A percentile compares a stretch with the other conserved stretches of the same genome.
Evolutionary conservation across 1,284 basidiomycete genomes (phyloP).

Genomic region (Salmacisia buchloeana): DNA sequence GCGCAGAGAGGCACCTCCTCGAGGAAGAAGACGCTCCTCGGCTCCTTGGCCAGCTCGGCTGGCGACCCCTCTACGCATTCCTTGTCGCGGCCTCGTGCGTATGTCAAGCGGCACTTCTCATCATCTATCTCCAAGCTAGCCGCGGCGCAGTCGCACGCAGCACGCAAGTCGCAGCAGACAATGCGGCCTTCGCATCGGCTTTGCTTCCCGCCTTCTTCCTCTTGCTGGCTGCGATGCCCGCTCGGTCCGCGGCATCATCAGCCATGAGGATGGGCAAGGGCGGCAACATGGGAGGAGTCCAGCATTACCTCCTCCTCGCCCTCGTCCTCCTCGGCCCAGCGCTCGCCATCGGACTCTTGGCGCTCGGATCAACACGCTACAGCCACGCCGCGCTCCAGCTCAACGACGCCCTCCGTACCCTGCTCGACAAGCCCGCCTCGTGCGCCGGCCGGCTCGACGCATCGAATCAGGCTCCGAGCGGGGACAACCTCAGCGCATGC

Average conservation of each 20-base stretch:
- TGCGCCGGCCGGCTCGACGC: neutral
- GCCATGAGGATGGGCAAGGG: too few relatives aligned
- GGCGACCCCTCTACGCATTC: neutral
- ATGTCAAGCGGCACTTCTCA: neutral
- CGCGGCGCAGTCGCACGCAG: neutral
- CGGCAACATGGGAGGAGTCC: too few relatives aligned
- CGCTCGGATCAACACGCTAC: neutral
- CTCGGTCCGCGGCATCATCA: neutral
- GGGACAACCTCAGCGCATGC: neutral
- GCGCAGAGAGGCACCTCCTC: neutral
- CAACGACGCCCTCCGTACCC: neutral
- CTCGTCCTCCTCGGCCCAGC: neutral
- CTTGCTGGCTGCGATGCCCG: neutral
- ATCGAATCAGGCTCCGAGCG: neutral
- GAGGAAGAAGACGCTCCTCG: constrained; percentile 1
- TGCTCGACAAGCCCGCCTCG: neutral
- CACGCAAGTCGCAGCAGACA: neutral
- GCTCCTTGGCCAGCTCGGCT: neutral
- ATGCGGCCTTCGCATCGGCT: neutral
- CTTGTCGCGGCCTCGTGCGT: neutral
- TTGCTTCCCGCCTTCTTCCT: neutral
- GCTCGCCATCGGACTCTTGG: neutral
- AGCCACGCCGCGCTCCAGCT: neutral
- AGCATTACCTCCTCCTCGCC: neutral
- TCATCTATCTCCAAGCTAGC: neutral